Percentiles rank a stretch among this genome's conserved stretches.
phyloP scores from a whole-genome alignment of 352 stramenopile genomes.

The Thalassiosira ordinaria region DNA sequence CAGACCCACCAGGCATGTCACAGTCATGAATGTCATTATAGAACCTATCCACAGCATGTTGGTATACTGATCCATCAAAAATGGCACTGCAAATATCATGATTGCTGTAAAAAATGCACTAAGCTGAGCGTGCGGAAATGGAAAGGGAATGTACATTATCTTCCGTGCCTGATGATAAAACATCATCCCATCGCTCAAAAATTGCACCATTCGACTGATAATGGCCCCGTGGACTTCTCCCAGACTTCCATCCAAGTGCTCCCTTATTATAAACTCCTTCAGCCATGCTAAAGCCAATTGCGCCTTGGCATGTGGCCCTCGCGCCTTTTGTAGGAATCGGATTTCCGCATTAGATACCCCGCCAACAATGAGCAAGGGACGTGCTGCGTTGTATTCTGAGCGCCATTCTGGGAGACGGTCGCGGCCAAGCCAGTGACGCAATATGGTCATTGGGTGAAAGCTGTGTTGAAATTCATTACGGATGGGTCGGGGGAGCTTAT shows the following conservation, averaged over 20 bases:
- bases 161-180: conserved; percentile 75
- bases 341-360: conserved; percentile 60
- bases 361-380: conserved; percentile 52
- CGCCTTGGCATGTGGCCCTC: conserved; percentile 54
- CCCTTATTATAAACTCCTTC: conserved; percentile 72
- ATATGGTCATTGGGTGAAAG: conserved; percentile 9
- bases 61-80: conserved; percentile 78
- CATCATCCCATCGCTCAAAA: conserved; percentile 76
- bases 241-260: conserved; percentile 65
- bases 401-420: conserved; percentile 28
- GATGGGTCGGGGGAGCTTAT: conserved; percentile 36
- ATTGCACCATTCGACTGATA: conserved; percentile 71
- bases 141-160: conserved; percentile 76
- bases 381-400: conserved; percentile 41
- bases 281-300: conserved; percentile 67
- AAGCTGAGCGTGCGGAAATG: conserved; percentile 76
- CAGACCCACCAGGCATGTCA: conserved; percentile 69
- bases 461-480: conserved; percentile 26
- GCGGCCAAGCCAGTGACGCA: conserved; percentile 33
- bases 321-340: conserved; percentile 46
- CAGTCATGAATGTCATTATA: conserved; percentile 69
- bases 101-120: conserved; percentile 68
- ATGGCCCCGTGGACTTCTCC: conserved; percentile 67
- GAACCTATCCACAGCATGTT: conserved; percentile 43
- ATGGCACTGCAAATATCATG: conserved; percentile 60